Conservation (phyloP, 768 basidiomycete species). For the Serpula lacrymans region DNA sequence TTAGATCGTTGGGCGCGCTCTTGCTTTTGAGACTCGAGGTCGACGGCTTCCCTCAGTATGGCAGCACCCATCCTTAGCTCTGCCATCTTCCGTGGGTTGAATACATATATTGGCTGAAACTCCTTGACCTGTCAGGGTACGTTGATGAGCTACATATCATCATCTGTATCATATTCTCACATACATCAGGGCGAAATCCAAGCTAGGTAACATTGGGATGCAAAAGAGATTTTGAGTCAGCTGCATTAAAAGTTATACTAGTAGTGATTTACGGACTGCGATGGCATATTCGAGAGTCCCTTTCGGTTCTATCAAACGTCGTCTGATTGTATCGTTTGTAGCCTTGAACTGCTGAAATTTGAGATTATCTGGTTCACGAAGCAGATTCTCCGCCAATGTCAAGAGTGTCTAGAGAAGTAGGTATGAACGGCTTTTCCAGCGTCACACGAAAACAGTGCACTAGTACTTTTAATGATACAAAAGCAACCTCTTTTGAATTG, state of each 20-base stretch:
- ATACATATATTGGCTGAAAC: slow-evolving; percentile 74
- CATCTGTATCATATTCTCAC: slow-evolving; percentile 7
- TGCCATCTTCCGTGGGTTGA: slow-evolving; percentile 46
- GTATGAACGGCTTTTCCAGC: slow-evolving; percentile 12
- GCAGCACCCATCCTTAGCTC: slow-evolving; percentile 62
- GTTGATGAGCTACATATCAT: not conserved
- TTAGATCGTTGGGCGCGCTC: slow-evolving; percentile 46
- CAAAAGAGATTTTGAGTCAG: slow-evolving; percentile 5
- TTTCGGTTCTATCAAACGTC: slow-evolving; percentile 63
- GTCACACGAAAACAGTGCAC: slow-evolving; percentile 11
- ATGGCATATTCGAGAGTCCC: slow-evolving; percentile 77
- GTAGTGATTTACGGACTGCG: slow-evolving; percentile 48
- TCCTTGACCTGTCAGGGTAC: slow-evolving; percentile 48
- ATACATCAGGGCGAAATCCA: slow-evolving; percentile 70
- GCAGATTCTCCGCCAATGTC: slow-evolving; percentile 68
- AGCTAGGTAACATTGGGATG: too few relatives aligned
- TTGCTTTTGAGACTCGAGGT: slow-evolving; percentile 45
- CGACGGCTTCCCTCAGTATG: slow-evolving; percentile 62
- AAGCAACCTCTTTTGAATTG: slow-evolving; percentile 58
- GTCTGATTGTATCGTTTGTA: slow-evolving; percentile 67
- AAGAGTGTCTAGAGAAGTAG: slow-evolving; percentile 50
- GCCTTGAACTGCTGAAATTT: slow-evolving; percentile 76
- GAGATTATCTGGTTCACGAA: slow-evolving; percentile 67
- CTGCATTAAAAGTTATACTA: slow-evolving; percentile 9
- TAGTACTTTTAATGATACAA: slow-evolving; percentile 62